phyloP scores from a whole-genome alignment of 768 basidiomycete species.

The Chalciporus pseudorubinellus region DNA sequence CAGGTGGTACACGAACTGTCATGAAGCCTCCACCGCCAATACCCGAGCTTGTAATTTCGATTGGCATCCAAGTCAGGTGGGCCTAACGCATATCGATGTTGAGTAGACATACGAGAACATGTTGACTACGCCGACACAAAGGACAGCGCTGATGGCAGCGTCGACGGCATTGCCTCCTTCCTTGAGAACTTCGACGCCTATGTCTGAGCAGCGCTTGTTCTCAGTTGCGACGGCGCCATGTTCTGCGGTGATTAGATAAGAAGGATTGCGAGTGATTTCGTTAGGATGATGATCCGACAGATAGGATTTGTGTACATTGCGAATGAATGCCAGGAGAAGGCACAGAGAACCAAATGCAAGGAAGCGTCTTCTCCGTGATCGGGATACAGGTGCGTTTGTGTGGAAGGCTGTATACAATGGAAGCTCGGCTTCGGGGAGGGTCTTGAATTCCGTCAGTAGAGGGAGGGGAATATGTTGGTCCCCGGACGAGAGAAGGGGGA shows the following conservation, averaged over 20 bases:
- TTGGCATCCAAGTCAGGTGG: slow-evolving; percentile 6
- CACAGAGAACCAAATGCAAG: slow-evolving; percentile 10
- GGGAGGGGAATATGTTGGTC: neutral
- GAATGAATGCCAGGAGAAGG: slow-evolving; percentile 11
- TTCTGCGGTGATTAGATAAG: slow-evolving; percentile 58
- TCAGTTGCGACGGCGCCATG: slow-evolving; percentile 90
- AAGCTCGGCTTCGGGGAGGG: slow-evolving; percentile 8
- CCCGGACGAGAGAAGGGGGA: too few relatives aligned
- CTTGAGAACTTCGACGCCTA: slow-evolving; percentile 75
- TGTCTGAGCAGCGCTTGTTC: slow-evolving; percentile 79
- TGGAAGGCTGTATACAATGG: slow-evolving; percentile 17
- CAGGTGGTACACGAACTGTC: slow-evolving; percentile 73
- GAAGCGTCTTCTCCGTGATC: slow-evolving; percentile 12
- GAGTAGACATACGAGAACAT: slow-evolving; percentile 74
- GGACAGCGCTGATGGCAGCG: slow-evolving; percentile 72
- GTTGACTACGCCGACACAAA: slow-evolving; percentile 83
- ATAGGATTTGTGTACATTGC: neutral
- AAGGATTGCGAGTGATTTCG: slow-evolving; percentile 42
- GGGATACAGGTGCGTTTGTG: neutral
- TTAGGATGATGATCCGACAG: neutral
- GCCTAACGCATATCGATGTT: neutral
- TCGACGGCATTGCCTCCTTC: slow-evolving; percentile 92
- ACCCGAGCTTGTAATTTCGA: slow-evolving; percentile 52
- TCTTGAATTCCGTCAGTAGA: neutral
- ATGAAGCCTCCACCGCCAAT: slow-evolving; percentile 90